Evolutionary conservation across 2,329 filamentous ascomycete genomes (phyloP).

Genomic region (Malbranchea zuffiana): DNA sequence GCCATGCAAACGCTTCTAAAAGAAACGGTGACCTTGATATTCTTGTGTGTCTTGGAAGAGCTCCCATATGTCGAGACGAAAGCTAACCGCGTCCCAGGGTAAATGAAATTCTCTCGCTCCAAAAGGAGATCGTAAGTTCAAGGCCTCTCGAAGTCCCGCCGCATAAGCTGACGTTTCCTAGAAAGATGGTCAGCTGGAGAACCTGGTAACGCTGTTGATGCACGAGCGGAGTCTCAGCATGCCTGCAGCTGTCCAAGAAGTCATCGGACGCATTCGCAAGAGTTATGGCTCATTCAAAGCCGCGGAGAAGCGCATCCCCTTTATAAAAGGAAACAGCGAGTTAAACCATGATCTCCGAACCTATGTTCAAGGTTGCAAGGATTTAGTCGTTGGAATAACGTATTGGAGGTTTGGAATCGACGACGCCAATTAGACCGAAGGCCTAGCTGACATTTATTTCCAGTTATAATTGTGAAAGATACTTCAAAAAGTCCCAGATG

Average conservation of each 20-base stretch:
- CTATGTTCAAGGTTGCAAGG: neutral
- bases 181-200: neutral
- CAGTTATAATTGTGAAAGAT: neutral
- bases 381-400: neutral
- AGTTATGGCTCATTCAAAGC: neutral
- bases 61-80: too few species aligned
- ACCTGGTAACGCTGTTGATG: neutral
- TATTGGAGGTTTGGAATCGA: neutral
- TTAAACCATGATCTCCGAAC: neutral
- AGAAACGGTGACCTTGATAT: neutral
- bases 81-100: neutral
- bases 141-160: neutral
- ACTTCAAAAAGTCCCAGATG: neutral
- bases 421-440: neutral
- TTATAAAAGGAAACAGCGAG: neutral
- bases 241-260: neutral
- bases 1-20: neutral
- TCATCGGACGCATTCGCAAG: neutral
- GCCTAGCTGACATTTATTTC: neutral
- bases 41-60: neutral
- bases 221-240: neutral
- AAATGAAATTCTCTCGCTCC: neutral
- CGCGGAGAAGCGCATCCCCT: neutral
- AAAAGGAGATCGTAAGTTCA: neutral
- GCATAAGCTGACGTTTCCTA: neutral